phyloP scores from a whole-genome alignment of 345 rosid genomes.

The Lepidium aucheri region DNA sequence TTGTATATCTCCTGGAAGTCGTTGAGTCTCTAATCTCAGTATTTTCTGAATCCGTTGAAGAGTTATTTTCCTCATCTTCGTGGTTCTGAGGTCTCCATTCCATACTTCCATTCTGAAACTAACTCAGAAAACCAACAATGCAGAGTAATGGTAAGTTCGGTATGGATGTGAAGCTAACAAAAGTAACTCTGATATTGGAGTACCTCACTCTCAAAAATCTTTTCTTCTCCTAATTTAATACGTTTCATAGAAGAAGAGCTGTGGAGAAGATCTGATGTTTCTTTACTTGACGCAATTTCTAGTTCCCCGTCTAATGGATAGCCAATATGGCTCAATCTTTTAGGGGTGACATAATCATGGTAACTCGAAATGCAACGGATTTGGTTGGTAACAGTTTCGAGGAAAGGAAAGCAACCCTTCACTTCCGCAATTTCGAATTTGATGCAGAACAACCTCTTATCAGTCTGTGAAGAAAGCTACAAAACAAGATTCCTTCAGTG shows the following conservation, averaged over 20 bases:
- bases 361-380: slow-evolving; percentile 60
- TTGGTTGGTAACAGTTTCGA: slow-evolving; percentile 54
- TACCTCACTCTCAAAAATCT: slow-evolving; percentile 32
- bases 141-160: background rate
- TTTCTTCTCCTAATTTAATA: slow-evolving; percentile 47
- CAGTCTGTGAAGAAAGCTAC: slow-evolving; percentile 82
- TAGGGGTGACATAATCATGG: slow-evolving; percentile 40
- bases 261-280: slow-evolving; percentile 32
- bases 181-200: background rate
- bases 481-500: slow-evolving; percentile 1
- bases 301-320: slow-evolving; percentile 12
- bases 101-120: slow-evolving; percentile 17
- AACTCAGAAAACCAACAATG: slow-evolving; percentile 1
- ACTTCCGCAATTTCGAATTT: slow-evolving; percentile 46
- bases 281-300: slow-evolving; percentile 21
- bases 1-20: slow-evolving; percentile 31
- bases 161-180: background rate
- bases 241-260: slow-evolving; percentile 38
- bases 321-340: slow-evolving; percentile 32
- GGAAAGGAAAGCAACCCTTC: slow-evolving; percentile 48
- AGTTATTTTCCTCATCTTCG: slow-evolving; percentile 34
- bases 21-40: slow-evolving; percentile 37
- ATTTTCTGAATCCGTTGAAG: slow-evolving; percentile 55
- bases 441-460: slow-evolving; percentile 61
- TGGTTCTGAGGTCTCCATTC: slow-evolving; percentile 31